Evolutionary conservation across 139 green algal genomes (phyloP), one percentile per base, ranked within the genome.

Genomic region (Chlamydomonas applanata): DNA sequence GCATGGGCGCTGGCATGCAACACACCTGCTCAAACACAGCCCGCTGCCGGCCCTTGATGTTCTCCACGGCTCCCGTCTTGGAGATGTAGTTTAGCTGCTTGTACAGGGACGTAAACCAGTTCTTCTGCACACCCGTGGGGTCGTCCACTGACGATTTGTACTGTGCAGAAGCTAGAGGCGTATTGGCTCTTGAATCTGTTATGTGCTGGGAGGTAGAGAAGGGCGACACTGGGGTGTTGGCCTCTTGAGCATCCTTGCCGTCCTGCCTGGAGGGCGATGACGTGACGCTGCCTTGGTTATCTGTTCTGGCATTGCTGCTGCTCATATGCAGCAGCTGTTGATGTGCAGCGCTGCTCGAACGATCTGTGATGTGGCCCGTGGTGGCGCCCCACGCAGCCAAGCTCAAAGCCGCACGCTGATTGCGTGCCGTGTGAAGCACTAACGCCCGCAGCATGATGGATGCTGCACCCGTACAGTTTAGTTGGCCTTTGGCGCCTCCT

Each of bases 51-150:
- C 67, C 74, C 67, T 53, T 75, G 16, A 80, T 27, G 14, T 27
- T 30, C 5, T 35, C 56, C 13, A 80, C 74, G 1, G 30, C 17
- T 1, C 74, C 74, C 13, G 67, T 80, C 40, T 80, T 80, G 11
- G 56, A 25, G 34, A 75, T 63, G 67, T 80, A 80, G 25, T 80
- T 80, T 9, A 80, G 74, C 74, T 80, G 74, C 74, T 80, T 80
- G 74, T 80, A 80, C 30, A 80, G 45, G 1, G 74, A 45, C 22
- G 74, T 80, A 66, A 80, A 80, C 74, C 74, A 80, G 54, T 72
- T 75, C 27, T 52, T 45, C 40, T 80, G 74, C 17, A 75, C 56
- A 1, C 74, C 74, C 44, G 54, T 66, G 2, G 30, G 32, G 16
- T 73, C 67, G 35, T 73, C 67, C 20, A 29, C 34, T 59, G 67